Evolutionary conservation across 2,329 filamentous ascomycete species (phyloP).

Genomic region (Talaromyces sp.): DNA sequence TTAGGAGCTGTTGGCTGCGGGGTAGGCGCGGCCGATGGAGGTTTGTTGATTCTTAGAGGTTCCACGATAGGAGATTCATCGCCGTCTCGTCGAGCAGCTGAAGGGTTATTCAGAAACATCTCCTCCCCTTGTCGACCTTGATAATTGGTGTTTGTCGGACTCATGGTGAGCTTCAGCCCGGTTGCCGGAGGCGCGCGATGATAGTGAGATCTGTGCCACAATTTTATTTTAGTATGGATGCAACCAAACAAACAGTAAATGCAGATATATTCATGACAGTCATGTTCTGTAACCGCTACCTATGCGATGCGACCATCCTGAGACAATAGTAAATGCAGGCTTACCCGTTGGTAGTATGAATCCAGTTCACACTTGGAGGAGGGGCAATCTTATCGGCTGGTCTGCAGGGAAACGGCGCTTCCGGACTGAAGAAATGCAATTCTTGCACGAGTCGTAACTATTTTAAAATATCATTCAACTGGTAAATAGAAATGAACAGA

Average conservation of each 20-base stretch:
- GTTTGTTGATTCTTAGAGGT: conserved; percentile 80
- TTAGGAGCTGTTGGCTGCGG: conserved; percentile 57
- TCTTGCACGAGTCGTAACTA: conserved; percentile 2
- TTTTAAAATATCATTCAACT: background rate
- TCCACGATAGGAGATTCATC: conserved; percentile 74
- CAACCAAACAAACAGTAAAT: background rate
- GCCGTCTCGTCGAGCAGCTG: conserved; percentile 24
- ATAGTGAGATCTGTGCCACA: conserved; percentile 1
- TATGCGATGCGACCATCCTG: background rate
- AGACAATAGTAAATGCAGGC: conserved; percentile 1
- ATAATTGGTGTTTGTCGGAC: conserved; percentile 39
- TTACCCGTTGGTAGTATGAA: conserved; percentile 5
- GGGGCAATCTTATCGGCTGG: background rate
- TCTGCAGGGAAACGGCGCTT: background rate
- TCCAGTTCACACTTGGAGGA: background rate
- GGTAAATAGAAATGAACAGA: conserved; percentile 3
- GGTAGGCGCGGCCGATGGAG: conserved; percentile 49
- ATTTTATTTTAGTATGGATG: background rate
- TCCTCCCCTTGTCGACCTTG: conserved; percentile 73
- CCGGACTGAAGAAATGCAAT: background rate
- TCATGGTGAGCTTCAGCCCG: conserved; percentile 36
- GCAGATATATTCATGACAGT: background rate
- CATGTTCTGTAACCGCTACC: background rate
- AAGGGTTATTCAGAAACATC: conserved; percentile 66
- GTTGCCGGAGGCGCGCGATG: conserved; percentile 2